phyloP scores from a whole-genome alignment of 345 rosid genomes.

The Hibiscus mutabilis region DNA sequence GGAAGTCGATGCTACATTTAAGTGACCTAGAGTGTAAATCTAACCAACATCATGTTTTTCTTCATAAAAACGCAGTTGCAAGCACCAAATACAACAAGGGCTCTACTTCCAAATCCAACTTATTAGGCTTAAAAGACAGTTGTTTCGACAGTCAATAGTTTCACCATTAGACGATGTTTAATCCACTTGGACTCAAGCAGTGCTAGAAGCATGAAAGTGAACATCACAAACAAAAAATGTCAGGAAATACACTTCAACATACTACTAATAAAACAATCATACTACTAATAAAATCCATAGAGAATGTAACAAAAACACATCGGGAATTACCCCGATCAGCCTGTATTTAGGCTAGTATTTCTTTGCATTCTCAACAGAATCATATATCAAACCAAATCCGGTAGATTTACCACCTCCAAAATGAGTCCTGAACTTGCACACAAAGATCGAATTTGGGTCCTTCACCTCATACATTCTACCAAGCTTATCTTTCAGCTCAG shows the following conservation, averaged over 20 bases:
- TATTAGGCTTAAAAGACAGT: no score
- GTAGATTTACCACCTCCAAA: slow-evolving; percentile 99
- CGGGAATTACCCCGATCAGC: slow-evolving; percentile 77
- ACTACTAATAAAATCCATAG: neutral
- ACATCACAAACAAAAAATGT: neutral
- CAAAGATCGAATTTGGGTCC: slow-evolving; percentile 85
- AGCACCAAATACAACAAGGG: neutral
- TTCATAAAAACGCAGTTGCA: neutral
- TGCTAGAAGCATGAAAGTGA: neutral
- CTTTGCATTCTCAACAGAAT: slow-evolving; percentile 80
- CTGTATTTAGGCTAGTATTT: slow-evolving; percentile 95
- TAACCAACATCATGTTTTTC: neutral
- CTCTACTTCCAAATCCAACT: neutral
- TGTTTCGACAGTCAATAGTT: neutral
- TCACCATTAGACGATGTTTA: neutral
- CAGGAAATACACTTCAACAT: neutral
- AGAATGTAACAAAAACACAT: neutral
- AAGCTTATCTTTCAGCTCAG: slow-evolving; percentile 85
- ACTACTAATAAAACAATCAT: neutral
- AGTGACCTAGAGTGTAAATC: neutral
- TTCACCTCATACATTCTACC: slow-evolving; percentile 78
- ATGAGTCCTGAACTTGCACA: slow-evolving; percentile 90
- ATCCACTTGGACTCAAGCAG: no score
- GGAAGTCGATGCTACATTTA: neutral
- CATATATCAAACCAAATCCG: slow-evolving; percentile 94